These are phyloP conservation scores for Anthracocystis walkeri DNA, from an alignment of 1,284 basidiomycete genomes.

Conservation along the genomic window DNA sequence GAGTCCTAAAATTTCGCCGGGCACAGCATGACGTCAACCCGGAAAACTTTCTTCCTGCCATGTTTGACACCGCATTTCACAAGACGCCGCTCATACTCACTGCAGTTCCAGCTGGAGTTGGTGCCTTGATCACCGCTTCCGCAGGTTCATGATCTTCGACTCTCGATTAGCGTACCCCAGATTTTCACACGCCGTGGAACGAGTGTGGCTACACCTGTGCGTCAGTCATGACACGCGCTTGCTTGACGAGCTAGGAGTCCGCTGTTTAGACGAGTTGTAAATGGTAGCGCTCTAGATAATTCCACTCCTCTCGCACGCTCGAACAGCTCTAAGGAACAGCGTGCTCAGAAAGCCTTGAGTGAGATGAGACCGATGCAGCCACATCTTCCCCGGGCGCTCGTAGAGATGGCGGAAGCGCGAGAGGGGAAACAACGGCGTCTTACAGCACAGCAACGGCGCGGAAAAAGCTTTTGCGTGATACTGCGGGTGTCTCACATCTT, in stretches of 20 bases:
- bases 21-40: constrained; percentile 40
- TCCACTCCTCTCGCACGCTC: no score
- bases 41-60: constrained; percentile 4
- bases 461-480: not conserved
- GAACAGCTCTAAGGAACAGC: no score
- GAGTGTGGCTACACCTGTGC: constrained; percentile 2
- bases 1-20: no score
- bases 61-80: constrained; percentile 14
- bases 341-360: no score
- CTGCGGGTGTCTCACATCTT: not conserved
- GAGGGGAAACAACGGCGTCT: constrained; percentile 13
- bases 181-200: not conserved
- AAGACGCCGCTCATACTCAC: constrained; percentile 10
- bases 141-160: not conserved
- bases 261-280: not conserved
- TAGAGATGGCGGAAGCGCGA: not conserved
- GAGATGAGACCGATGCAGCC: no score
- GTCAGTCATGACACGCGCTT: not conserved
- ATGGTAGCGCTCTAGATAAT: no score
- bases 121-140: no score
- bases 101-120: no score
- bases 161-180: not conserved
- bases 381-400: no score
- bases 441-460: not conserved
- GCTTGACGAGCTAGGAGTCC: not conserved